These are phyloP conservation scores for Penicillium bovifimosum DNA, from an alignment of 495 filamentous ascomycete genomes.

Conservation along the genomic window DNA sequence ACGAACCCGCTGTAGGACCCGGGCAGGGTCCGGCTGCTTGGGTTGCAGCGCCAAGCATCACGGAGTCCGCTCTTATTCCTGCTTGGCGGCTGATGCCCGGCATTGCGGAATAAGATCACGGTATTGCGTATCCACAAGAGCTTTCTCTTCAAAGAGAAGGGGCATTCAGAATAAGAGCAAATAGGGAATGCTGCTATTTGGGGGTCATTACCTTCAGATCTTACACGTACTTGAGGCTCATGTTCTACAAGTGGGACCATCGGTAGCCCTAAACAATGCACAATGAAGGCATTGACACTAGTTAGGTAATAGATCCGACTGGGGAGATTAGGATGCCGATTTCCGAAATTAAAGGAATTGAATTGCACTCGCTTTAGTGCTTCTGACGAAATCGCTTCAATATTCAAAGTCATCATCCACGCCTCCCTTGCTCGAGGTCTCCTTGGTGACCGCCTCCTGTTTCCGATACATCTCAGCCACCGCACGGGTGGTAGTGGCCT, in stretches of 20 bases:
- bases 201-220: background rate
- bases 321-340: background rate
- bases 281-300: slow-evolving; percentile 6
- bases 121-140: background rate
- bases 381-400: slow-evolving; percentile 32
- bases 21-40: slow-evolving; percentile 9
- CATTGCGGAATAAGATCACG: background rate
- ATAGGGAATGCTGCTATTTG: background rate
- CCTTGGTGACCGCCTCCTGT: slow-evolving; percentile 75
- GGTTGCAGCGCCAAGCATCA: slow-evolving; percentile 29
- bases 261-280: slow-evolving; percentile 7
- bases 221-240: background rate
- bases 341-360: slow-evolving; percentile 4
- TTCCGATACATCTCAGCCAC: slow-evolving; percentile 96
- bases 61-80: slow-evolving; percentile 6
- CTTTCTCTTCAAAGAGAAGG: background rate
- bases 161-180: background rate
- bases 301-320: background rate
- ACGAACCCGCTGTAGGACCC: background rate
- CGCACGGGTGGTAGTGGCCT: slow-evolving; percentile 76
- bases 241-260: background rate
- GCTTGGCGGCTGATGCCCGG: slow-evolving; percentile 16
- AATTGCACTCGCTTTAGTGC: slow-evolving; percentile 4
- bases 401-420: slow-evolving; percentile 99
- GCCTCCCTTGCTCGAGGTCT: slow-evolving; percentile 61